Base-by-base conservation (phyloP, 306 rosid species). In the Rosa rugosa region DNA sequence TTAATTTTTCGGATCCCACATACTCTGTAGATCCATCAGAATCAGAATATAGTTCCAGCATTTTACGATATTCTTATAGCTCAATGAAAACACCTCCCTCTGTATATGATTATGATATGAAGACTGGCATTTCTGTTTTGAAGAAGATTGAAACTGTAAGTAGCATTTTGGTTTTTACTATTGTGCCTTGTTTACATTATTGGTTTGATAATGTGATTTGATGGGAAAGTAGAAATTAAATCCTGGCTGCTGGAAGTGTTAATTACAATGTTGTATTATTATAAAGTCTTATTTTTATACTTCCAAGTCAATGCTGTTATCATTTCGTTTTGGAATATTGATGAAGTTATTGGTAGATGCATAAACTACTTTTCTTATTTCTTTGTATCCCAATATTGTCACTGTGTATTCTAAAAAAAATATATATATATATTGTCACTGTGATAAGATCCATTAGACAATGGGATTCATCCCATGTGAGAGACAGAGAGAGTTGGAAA, bases 101-200 rank as follows among this genome's bases (percentile, higher is more conserved):
- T 65, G 89, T 86, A 34, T 94, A 94, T 78, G 97, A 94, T 83
- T 92, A 92, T 85, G 99, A 94, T 78, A 92, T 94, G 99, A 87
- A 86, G 80, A 72, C 87, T 3, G 90, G 87, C 31, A 44, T 76
- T 85, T 88, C 95, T 67, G 91, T 89, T 72, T 78, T 89, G 87
- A 94, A 94, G 91, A 94, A 89, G 92, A 88, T 85, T 77, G 88
- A 91, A 79, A 46, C 86, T 1, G 99, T 94, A 82, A 91, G 99
- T 86, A 82, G 77, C 75, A 73, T 70, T 71, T 57, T 54, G 74
- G 56, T 23, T 73, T 38, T 9, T 67, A 67, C 49, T n/a, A 51
- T 80, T 81, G 54, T 83, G 46, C 77, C 46, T 80, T 60, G 47
- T 34, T 50, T 36, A 3, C 22, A 16, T 41, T 42, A 11, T 46